These are phyloP conservation scores for Naegleria lovaniensis DNA, from an alignment of 208 protist species.

Conservation along the genomic window DNA sequence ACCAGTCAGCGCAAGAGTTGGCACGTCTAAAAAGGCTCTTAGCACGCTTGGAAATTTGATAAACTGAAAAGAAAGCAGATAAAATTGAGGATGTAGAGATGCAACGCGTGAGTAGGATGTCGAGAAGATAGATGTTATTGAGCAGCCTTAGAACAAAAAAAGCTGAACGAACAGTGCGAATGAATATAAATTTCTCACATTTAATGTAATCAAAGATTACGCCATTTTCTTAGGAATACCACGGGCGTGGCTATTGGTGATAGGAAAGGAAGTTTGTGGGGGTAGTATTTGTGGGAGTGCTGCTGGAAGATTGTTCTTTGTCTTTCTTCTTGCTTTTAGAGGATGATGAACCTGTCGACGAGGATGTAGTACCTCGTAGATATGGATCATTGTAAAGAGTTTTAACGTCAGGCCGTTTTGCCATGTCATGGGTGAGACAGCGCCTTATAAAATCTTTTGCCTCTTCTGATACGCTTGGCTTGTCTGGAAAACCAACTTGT, in stretches of 20 bases:
- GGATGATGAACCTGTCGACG: neutral
- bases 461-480: constrained; percentile 12
- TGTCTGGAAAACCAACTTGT: constrained; percentile 37
- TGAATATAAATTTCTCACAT: too few relatives aligned
- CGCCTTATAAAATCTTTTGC: constrained; percentile 28
- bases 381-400: constrained; percentile 38
- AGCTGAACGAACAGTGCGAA: too few relatives aligned
- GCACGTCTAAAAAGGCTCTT: too few relatives aligned
- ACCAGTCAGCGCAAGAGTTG: neutral
- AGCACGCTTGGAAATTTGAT: too few relatives aligned
- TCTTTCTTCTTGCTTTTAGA: neutral
- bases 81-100: too few relatives aligned
- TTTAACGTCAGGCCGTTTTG: constrained; percentile 32
- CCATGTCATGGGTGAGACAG: constrained; percentile 6
- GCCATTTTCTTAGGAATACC: too few relatives aligned
- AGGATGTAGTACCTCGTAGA: constrained; percentile 10
- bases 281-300: neutral
- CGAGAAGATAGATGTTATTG: too few relatives aligned
- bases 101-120: too few relatives aligned
- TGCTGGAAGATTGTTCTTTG: neutral
- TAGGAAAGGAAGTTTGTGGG: neutral
- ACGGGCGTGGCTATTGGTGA: neutral
- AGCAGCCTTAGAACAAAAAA: too few relatives aligned
- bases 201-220: too few relatives aligned
- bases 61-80: too few relatives aligned